Conservation (phyloP, 2,329 filamentous ascomycete genomes). For the Colletotrichum tanaceti region DNA sequence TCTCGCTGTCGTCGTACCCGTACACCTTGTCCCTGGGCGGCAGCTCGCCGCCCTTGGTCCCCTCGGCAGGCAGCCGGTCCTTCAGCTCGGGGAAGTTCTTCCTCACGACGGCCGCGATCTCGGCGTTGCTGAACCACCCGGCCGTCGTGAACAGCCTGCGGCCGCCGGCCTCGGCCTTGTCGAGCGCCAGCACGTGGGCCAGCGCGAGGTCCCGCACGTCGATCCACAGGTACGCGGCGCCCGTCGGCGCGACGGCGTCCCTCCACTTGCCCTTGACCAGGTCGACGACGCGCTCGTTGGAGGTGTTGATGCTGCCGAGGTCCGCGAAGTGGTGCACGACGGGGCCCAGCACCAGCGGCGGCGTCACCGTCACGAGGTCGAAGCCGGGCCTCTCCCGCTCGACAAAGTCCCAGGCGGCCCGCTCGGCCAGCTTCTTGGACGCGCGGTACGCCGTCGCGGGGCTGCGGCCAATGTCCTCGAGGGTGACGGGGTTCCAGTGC, state of each 20-base stretch:
- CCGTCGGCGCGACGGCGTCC: slow-evolving; percentile 54
- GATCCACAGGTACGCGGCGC: slow-evolving; percentile 60
- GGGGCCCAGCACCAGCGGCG: slow-evolving; percentile 59
- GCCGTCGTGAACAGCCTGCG: slow-evolving; percentile 63
- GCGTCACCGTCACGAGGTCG: slow-evolving; percentile 65
- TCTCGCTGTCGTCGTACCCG: slow-evolving; percentile 68
- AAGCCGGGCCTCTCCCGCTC: slow-evolving; percentile 56
- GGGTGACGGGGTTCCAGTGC: slow-evolving; percentile 66
- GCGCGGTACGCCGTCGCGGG: slow-evolving; percentile 63
- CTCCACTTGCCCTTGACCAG: slow-evolving; percentile 64
- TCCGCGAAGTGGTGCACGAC: slow-evolving; percentile 40
- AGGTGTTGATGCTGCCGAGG: slow-evolving; percentile 62
- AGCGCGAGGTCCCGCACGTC: slow-evolving; percentile 68
- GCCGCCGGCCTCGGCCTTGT: slow-evolving; percentile 60
- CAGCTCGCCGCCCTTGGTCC: slow-evolving; percentile 57
- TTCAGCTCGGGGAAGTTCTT: slow-evolving; percentile 62
- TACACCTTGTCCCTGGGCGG: slow-evolving; percentile 57
- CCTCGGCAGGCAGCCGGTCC: slow-evolving; percentile 59
- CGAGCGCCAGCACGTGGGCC: slow-evolving; percentile 65
- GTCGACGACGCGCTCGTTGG: slow-evolving; percentile 63
- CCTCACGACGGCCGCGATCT: slow-evolving; percentile 57
- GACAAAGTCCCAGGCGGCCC: slow-evolving; percentile 65
- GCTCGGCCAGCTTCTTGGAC: slow-evolving; percentile 66
- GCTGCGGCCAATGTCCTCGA: slow-evolving; percentile 55
- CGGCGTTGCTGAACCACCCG: slow-evolving; percentile 60